These are phyloP conservation scores for Zygosaccharomyces pseudobailii DNA, from an alignment of 1,139 yeast genomes.

Conservation along the genomic window DNA sequence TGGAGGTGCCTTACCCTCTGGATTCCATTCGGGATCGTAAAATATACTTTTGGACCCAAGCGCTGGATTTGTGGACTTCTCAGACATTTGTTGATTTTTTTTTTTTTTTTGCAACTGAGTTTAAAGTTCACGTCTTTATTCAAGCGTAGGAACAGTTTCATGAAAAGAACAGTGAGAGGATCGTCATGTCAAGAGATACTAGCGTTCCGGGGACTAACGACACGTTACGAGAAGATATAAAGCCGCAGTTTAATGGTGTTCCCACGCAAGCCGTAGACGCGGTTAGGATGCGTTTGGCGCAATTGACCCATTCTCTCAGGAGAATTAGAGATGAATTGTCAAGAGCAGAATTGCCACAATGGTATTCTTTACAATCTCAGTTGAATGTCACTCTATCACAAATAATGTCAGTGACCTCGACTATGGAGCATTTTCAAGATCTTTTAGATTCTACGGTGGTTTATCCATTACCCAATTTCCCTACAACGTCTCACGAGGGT, in stretches of 20 bases:
- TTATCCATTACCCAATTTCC: conserved; percentile 79
- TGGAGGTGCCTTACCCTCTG: conserved; percentile 36
- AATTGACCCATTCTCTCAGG: conserved; percentile 44
- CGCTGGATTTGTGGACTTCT: conserved; percentile 3
- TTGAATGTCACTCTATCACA: conserved; percentile 80
- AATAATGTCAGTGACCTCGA: conserved; percentile 64
- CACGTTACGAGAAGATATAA: conserved; percentile 18
- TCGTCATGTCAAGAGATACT: conserved; percentile 7
- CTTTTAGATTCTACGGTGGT: conserved; percentile 63
- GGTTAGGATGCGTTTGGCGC: conserved; percentile 54
- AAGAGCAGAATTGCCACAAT: conserved; percentile 35
- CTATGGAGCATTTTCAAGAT: conserved; percentile 58
- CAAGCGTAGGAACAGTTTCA: not conserved
- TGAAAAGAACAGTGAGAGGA: not conserved
- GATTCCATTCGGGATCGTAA: conserved; percentile 44
- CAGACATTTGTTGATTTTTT: conserved; percentile 11
- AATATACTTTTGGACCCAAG: conserved; percentile 37
- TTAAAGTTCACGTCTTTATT: no score
- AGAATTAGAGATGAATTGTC: conserved; percentile 43
- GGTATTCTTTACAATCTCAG: conserved; percentile 64
- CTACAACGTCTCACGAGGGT: conserved; percentile 78
- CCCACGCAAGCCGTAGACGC: conserved; percentile 60
- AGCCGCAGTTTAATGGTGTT: conserved; percentile 38
- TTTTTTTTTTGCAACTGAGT: not conserved
- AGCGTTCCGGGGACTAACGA: conserved; percentile 8